Evolutionary conservation across 2,329 filamentous ascomycete species (phyloP).

Genomic region (Pyrenophora teres): DNA sequence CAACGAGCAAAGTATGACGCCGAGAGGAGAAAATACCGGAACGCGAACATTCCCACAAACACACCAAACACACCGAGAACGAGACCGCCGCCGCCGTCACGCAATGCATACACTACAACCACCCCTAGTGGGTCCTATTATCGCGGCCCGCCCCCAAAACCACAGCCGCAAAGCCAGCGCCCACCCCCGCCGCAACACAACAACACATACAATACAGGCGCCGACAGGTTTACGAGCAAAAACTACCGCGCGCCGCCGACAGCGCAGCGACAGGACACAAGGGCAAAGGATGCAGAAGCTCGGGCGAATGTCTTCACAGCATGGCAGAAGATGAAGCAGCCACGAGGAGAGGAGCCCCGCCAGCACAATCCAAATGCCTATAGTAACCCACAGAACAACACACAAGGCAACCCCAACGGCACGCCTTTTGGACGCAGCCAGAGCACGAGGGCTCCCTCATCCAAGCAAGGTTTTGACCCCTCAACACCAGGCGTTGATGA

Average conservation of each 20-base stretch:
- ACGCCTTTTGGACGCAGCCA: conserved; percentile 47
- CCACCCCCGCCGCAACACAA: conserved; percentile 37
- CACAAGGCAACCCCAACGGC: conserved; percentile 41
- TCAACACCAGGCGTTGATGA: conserved; percentile 64
- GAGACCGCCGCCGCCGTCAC: conserved; percentile 51
- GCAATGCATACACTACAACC: conserved; percentile 50
- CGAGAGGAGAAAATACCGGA: conserved; percentile 57
- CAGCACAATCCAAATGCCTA: conserved; percentile 23
- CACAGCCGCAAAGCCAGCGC: conserved; percentile 27
- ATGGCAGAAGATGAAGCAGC: conserved; percentile 56
- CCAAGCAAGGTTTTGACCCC: conserved; percentile 63
- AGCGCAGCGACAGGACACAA: conserved; percentile 36
- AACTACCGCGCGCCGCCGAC: conserved; percentile 50
- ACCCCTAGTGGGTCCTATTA: conserved; percentile 43
- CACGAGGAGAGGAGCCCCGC: conserved; percentile 35
- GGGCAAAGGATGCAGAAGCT: conserved; percentile 46
- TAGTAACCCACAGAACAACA: conserved; percentile 8
- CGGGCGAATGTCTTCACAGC: conserved; percentile 53
- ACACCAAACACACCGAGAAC: conserved; percentile 49
- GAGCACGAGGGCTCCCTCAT: conserved; percentile 54
- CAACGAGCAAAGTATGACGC: conserved; percentile 65
- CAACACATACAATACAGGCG: conserved; percentile 45
- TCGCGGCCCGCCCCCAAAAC: conserved; percentile 36
- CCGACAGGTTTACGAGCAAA: conserved; percentile 50
- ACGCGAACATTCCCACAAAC: conserved; percentile 37